Evolutionary conservation across 2,329 filamentous ascomycete species (phyloP).

Genomic region (Phaeosphaeria sp.): DNA sequence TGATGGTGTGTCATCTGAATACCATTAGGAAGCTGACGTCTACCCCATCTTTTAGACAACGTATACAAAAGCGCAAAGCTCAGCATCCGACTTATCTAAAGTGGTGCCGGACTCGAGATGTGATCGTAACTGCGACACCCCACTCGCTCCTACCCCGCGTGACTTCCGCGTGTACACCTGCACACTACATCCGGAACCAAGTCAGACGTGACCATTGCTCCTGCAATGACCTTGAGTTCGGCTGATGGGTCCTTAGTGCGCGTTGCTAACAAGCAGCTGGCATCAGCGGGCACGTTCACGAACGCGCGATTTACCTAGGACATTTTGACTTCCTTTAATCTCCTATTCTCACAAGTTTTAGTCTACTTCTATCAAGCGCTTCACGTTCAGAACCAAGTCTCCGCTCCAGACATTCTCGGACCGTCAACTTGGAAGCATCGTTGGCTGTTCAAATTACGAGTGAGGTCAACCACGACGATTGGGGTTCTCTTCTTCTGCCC

Average conservation of each 20-base stretch:
- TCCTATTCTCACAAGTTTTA: background rate
- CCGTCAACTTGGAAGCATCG: background rate
- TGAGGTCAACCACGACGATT: background rate
- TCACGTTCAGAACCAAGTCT: background rate
- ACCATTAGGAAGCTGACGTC: no score
- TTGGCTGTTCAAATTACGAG: background rate
- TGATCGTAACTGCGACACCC: background rate
- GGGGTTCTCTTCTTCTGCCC: background rate
- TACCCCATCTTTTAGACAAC: no score
- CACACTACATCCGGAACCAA: background rate
- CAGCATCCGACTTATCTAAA: background rate
- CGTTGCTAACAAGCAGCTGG: background rate
- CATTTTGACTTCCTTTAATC: slow-evolving; percentile 1
- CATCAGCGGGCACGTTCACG: background rate
- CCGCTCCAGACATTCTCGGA: background rate
- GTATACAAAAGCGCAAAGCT: no score
- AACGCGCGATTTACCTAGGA: background rate
- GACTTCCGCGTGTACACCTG: background rate
- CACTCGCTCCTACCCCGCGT: background rate
- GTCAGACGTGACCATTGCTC: background rate
- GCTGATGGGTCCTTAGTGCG: background rate
- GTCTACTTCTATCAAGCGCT: background rate
- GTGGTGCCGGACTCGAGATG: background rate
- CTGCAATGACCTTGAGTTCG: background rate
- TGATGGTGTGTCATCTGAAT: no score